A percentile compares a stretch with the other conserved stretches of the same genome.
Conservation (phyloP, 352 stramenopile genomes). For the Paralagenidium karlingii region DNA sequence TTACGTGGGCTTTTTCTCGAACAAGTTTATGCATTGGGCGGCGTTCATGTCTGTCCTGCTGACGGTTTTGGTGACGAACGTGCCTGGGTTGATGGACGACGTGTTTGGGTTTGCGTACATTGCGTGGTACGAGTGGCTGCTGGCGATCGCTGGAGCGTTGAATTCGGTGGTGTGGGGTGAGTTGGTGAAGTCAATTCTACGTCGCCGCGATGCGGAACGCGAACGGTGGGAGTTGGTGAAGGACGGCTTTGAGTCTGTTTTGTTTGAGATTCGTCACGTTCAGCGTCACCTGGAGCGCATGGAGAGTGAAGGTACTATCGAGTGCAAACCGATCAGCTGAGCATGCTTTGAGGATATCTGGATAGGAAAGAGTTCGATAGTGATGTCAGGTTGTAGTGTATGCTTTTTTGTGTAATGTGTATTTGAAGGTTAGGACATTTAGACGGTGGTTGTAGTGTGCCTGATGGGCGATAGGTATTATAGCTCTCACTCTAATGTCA, state of each 20-base stretch:
- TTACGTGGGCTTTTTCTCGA: conserved; percentile 44
- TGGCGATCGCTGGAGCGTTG: conserved; percentile 20
- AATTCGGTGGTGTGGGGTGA: conserved; percentile 46
- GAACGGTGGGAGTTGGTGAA: conserved; percentile 29
- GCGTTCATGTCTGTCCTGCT: conserved; percentile 34
- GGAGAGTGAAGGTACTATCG: conserved; percentile 13
- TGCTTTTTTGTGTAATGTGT: too few species aligned
- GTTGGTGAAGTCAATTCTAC: conserved; percentile 29
- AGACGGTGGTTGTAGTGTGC: too few species aligned
- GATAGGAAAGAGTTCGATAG: too few species aligned
- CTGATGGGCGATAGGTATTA: too few species aligned
- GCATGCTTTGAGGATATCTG: too few species aligned
- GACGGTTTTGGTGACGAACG: conserved; percentile 36
- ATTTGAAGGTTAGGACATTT: too few species aligned
- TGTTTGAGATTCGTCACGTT: conserved; percentile 48
- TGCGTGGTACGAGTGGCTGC: conserved; percentile 38
- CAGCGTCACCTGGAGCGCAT: conserved; percentile 37
- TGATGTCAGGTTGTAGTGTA: too few species aligned
- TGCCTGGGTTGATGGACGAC: conserved; percentile 40
- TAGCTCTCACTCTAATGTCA: too few species aligned
- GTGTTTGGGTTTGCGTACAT: conserved; percentile 62
- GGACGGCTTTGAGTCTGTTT: conserved; percentile 34
- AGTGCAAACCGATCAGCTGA: too few species aligned
- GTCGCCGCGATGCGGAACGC: conserved; percentile 18
- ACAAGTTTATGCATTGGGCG: conserved; percentile 51